phyloP scores from a whole-genome alignment of 1,284 basidiomycete species.

The Marasmius sp. region DNA sequence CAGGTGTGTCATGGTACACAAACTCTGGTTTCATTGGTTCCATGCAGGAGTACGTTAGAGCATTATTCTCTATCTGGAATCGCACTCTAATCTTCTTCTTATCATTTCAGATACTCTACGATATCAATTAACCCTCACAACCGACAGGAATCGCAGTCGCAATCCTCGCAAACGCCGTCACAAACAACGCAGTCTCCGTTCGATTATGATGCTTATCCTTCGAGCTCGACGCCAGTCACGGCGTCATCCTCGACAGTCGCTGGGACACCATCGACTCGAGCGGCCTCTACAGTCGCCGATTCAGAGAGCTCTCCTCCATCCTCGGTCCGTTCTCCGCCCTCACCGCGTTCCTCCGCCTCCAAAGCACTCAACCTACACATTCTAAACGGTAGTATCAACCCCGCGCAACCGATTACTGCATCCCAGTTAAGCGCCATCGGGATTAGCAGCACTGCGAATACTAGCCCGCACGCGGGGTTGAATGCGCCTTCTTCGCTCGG shows the following conservation, averaged over 20 bases:
- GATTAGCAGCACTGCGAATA: neutral
- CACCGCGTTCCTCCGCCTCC: neutral
- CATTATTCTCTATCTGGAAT: too few species aligned
- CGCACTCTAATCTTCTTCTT: neutral
- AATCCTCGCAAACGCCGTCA: neutral
- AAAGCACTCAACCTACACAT: constrained; percentile 5
- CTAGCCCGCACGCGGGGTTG: constrained; percentile 4
- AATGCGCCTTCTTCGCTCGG: constrained; percentile 27
- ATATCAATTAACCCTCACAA: neutral
- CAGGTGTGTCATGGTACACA: constrained; percentile 45
- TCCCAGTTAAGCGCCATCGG: constrained; percentile 8
- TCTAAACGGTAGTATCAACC: constrained; percentile 5
- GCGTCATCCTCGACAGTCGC: neutral
- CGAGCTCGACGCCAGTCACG: neutral
- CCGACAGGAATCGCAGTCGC: neutral
- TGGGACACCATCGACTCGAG: neutral
- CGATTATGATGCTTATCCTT: constrained; percentile 3
- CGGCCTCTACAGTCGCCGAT: neutral
- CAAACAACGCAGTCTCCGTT: constrained; percentile 1
- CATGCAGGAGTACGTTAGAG: neutral
- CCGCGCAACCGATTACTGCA: constrained; percentile 1
- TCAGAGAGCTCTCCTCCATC: neutral
- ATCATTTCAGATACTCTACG: neutral
- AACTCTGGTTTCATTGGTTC: constrained; percentile 38
- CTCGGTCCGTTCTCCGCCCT: too few species aligned